Base-by-base conservation (phyloP, 768 basidiomycete genomes). In the Phylloporus arenicola region DNA sequence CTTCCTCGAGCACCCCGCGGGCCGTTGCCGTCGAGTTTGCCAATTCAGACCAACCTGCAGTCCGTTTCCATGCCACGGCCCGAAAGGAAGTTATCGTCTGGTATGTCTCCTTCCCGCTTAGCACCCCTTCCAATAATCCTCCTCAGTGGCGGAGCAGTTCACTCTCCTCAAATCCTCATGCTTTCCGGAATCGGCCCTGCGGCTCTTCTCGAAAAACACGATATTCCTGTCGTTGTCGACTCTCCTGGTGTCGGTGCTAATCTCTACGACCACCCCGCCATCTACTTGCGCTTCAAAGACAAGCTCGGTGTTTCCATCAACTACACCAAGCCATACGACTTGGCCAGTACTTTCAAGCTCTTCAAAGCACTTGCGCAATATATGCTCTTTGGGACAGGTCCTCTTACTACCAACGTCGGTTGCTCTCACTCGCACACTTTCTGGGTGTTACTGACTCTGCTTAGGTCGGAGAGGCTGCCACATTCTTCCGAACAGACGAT, bases 121-220 rank as follows among this genome's bases (percentile, higher is more conserved):
- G 20, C 4, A 14, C 2, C 17, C 11, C 13, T 14, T 39, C 10
- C 13, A 17, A 45, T 37, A 57, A 38, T 17, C 0, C 17, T 29
- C 11, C 42, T 34, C 30, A 85, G 83, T 12, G 82, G 76, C 29
- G 83, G 83, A 0, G 75, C 83, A 3, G 63, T 86, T 7, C 82
- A 86, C 55, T 76, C 82, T 6, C 84, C 84, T 4, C 68, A 86
- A 71, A 76, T 87, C 45, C 72, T 88, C 14, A 76, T 86, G 75
- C 73, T 88, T 16, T 88, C 86, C 16, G 91, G 91, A 11, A 70
- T 93, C 42, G 91, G 90, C 3, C 86, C 88, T 30, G 73, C 75
- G 2, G 70, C 71, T 1, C 74, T 86, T 12, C 72, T 92, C 33
- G 55, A 70, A 11, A 63, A 71, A 33, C 69, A 82, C 49, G 65